Evolutionary conservation across 768 basidiomycete genomes (phyloP), one percentile per base, ranked within the genome.

Genomic region (Suillus occidentalis): DNA sequence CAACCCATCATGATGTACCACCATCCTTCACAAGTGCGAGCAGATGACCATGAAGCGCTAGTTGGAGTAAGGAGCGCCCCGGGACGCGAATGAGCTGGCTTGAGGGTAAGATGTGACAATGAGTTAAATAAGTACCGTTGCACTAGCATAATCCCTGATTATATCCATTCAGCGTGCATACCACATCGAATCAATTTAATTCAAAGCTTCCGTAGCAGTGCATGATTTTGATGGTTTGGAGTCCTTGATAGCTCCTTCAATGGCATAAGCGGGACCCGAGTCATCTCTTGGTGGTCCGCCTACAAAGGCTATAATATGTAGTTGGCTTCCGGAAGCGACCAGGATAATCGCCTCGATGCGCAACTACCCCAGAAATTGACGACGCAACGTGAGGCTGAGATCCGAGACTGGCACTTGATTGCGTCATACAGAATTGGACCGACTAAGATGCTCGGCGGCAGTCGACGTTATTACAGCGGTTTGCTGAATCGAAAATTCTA

Each of bases 111-210:
- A 28, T 28, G 28, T 28, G 31, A 34, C 47, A 22, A 52, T 45
- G 53, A 59, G 13, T 22, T 16, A 45, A 34, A n/a, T 36, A 61
- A 1, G 43, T 72, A 85, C 89, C 89, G 72, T 90, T 42, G 71
- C 81, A 1, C 89, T 89, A 25, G 86, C 89, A 72, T 89, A 90
- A 70, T 89, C 89, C 4, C 88, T 87, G 36, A 90, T 75, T 10
- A 90, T 78, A 72, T 90, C 89, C 88, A 90, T 89, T 85, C 84
- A 85, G 64, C 85, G 50, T 36, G 72, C 67, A 65, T 80, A 84
- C 84, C 84, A 85, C 53, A 63, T 64, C 14, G 65, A 66, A 67
- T 82, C 80, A 7, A 82, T 62, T 61, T 67, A 67, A n/a, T 68
- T 62, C 18, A 81, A 61, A 2, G 79, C 74, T 16, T 70, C 59